Evolutionary conservation across 2,329 filamentous ascomycete species (phyloP), one percentile per base, ranked within the genome.

Genomic region (Arthrobotrys entomopaga): DNA sequence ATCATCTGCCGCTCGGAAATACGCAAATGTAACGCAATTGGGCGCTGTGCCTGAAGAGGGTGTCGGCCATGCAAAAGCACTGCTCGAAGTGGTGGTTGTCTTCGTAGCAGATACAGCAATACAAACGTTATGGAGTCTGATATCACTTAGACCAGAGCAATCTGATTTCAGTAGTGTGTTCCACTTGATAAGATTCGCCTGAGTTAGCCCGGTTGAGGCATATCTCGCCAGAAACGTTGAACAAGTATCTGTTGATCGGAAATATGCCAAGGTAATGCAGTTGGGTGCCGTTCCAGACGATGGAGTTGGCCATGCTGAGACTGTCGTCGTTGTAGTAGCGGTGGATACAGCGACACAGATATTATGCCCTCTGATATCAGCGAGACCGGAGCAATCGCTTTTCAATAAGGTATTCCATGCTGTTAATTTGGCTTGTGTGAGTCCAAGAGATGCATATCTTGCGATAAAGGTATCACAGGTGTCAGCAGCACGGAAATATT

Each of bases 401-500:
- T 26, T 29, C 34, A 67, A n/a, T 2, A 43, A 22, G 8, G 65
- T 54, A 42, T 67, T 67, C 54, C 54, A 67, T 11, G 50, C 49
- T 24, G 60, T 50, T n/a, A 67, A 42, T 7, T 60, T 60, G 4
- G 54, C 54, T 40, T 49, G 43, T 5, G 66, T 71, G 1, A 70
- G 38, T 3, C 49, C 40, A 38, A 63, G 20, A 16, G 43, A 43
- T 13, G 40, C 4, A 26, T 60, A 73, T 13, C 63, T 38, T 1
- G 49, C 38, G 7, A 66, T 26, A 46, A 73, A 40, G 24, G 40
- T 72, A 16, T 53, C 60, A 38, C 67, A 66, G 10, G 57, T 74
- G 29, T 74, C 64, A 15, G 40, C 22, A 7, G 11, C 2, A 10
- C 60, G 63, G 10, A 57, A 26, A 22, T 57, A 67, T n/a, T 49